A percentile compares a stretch with the other conserved stretches of the same genome.
Evolutionary conservation across 805 yeast species (phyloP).

Genomic region (Lipomyces anomalus): DNA sequence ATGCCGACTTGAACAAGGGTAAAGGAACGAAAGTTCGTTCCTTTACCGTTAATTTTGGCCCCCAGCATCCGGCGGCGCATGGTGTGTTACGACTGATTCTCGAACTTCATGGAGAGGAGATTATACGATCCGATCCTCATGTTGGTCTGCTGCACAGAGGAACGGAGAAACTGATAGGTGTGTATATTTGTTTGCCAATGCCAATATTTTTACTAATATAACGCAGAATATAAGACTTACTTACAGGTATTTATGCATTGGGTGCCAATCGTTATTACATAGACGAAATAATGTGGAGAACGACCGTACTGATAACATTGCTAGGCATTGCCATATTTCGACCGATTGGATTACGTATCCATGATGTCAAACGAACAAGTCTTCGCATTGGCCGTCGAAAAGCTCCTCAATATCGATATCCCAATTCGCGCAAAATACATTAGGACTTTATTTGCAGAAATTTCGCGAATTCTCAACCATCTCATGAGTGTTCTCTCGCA

Average conservation of each 20-base stretch:
- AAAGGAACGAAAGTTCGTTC: conserved; percentile 56
- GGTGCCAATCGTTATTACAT: too few species aligned
- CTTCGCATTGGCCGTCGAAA: conserved; percentile 77
- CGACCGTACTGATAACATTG: too few species aligned
- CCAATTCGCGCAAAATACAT: conserved; percentile 81
- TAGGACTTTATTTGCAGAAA: conserved; percentile 80
- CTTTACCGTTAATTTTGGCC: conserved; percentile 86
- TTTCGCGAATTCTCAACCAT: conserved; percentile 77
- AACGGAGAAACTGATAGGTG: conserved; percentile 69
- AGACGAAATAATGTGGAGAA: too few species aligned
- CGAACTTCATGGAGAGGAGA: conserved; percentile 85
- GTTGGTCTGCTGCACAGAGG: conserved; percentile 85
- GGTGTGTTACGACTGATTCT: conserved; percentile 82
- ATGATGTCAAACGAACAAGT: conserved; percentile 92
- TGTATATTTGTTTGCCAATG: neutral
- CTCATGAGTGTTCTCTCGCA: conserved; percentile 81
- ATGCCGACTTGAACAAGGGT: neutral
- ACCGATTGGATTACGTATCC: conserved; percentile 72
- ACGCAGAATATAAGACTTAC: conserved; percentile 66
- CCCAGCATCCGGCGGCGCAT: conserved; percentile 94
- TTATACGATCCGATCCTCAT: conserved; percentile 81
- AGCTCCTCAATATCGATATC: conserved; percentile 74
- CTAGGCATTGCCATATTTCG: conserved; percentile 86
- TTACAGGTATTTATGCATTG: too few species aligned
- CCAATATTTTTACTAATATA: neutral